Conservation (phyloP, 345 rosid species). For the Brassica cretica region DNA sequence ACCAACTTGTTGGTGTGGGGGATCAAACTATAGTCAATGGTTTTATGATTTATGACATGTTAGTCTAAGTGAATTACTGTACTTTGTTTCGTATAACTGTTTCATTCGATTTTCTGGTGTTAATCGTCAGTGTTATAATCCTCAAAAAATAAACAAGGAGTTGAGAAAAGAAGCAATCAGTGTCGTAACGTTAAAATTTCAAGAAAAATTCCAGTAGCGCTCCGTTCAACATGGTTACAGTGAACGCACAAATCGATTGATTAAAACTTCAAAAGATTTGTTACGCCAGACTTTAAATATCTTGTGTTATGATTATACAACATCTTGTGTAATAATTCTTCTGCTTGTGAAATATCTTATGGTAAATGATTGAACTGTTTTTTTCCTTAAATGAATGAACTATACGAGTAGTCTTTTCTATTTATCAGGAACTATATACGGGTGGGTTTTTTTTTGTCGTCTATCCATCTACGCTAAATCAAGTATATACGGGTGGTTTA, state of each 20-base stretch:
- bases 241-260: background rate
- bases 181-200: background rate
- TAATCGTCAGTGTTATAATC: background rate
- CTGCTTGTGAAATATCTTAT: background rate
- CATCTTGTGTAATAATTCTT: conserved; percentile 4
- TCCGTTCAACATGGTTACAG: conserved; percentile 14
- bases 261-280: background rate
- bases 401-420: background rate
- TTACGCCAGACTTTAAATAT: background rate
- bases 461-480: too few species aligned
- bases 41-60: background rate
- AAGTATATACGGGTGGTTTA: background rate
- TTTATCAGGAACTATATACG: background rate
- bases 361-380: background rate
- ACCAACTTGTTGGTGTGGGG: background rate
- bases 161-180: conserved; percentile 1
- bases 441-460: background rate
- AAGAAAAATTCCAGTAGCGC: background rate
- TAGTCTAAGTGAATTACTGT: background rate
- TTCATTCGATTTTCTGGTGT: background rate
- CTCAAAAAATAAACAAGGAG: background rate
- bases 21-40: background rate
- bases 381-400: background rate
- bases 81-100: background rate
- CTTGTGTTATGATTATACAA: conserved; percentile 8